Evolutionary conservation across 768 basidiomycete genomes (phyloP), one percentile per base, ranked within the genome.

Genomic region (Xerocomellus amylosporus): DNA sequence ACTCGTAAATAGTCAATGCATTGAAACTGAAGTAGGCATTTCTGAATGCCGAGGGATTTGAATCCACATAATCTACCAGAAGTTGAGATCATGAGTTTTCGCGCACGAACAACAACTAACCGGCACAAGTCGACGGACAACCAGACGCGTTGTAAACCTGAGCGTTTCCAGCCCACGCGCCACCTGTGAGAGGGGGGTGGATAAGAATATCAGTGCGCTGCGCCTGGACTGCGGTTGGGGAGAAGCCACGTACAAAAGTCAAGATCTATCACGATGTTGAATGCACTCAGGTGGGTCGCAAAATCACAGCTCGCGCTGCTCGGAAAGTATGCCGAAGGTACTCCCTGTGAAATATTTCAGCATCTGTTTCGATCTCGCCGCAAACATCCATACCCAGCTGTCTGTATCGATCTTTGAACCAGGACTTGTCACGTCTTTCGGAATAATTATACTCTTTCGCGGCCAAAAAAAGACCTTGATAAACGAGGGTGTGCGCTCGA

Each of bases 191-290:
- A 15, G 28, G 4, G 3, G 6, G 3, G 14, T 42, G 3, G 4
- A 22, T 26, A 8, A 46, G 8, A 26, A 34, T 5, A n/a, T 19
- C 12, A 39, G 22, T 36, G 13, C 8, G 5, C 7, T 38, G 12
- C 15, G 14, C 19, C 12, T n/a, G 17, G 14, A 42, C 33, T 13
- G 2, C 36, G 7, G 33, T 5, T 2, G 17, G 10, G 8, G 9
- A 51, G 36, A 13, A 19, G 28, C 12, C 28, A 55, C 68, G 8
- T 22, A 68, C 66, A 70, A 42, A 68, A 68, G 37, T 64, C 63
- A 10, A 68, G 61, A 59, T 89, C 83, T 60, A 90, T 84, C 56
- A 88, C 73, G 52, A 88, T 87, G 56, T 81, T 83, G 62, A 87
- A 79, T 1, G 74, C 56, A 10, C 76, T 71, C 59, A 89, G 83